phyloP scores from a whole-genome alignment of 2,329 filamentous ascomycete genomes.

The Microascus cirrosus region DNA sequence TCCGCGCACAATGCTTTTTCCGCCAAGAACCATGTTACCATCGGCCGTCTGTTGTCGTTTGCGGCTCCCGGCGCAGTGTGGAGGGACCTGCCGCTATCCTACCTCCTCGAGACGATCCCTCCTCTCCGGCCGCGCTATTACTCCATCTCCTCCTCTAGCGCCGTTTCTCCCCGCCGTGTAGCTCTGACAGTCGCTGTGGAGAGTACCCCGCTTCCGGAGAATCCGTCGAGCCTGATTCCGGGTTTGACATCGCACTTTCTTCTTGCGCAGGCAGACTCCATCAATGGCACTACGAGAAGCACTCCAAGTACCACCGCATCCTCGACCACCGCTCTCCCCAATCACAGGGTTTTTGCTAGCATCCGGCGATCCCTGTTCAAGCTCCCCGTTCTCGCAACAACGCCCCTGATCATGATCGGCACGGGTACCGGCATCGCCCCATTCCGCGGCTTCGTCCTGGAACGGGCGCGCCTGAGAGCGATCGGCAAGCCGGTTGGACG shows the following conservation, averaged over 20 bases:
- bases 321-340: too few relatives aligned
- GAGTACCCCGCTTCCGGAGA: not conserved
- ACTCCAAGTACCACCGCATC: too few relatives aligned
- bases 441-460: not conserved
- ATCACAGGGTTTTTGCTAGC: not conserved
- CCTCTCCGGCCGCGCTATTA: not conserved
- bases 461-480: not conserved
- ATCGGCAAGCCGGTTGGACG: not conserved
- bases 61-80: not conserved
- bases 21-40: not conserved
- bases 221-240: not conserved
- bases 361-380: not conserved
- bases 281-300: not conserved
- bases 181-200: not conserved
- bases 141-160: not conserved
- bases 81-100: not conserved
- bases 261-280: not conserved
- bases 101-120: not conserved
- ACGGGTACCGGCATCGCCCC: not conserved
- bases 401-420: not conserved
- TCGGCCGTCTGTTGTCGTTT: not conserved
- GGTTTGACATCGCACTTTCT: too few relatives aligned
- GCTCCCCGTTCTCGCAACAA: not conserved
- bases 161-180: not conserved
- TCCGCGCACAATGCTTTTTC: not conserved